These are phyloP conservation scores for Serpula lacrymans DNA, from an alignment of 768 basidiomycete species.

Conservation along the genomic window DNA sequence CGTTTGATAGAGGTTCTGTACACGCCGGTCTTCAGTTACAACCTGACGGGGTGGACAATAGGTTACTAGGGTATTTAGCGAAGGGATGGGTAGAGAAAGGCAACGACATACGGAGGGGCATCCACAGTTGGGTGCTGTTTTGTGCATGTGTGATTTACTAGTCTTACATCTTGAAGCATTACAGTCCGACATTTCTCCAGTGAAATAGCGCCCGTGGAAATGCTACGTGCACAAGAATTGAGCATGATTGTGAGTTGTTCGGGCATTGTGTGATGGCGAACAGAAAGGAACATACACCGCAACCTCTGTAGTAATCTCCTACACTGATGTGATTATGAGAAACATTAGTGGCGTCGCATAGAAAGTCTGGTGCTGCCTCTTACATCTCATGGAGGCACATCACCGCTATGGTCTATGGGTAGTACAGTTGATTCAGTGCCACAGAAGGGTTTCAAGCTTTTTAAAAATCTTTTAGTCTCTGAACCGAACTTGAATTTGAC, in stretches of 20 bases:
- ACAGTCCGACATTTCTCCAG: conserved; percentile 29
- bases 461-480: no score
- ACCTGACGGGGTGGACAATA: conserved; percentile 17
- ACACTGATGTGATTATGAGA: conserved; percentile 18
- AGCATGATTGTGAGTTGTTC: background rate
- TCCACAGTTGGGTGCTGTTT: conserved; percentile 31
- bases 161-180: conserved; percentile 29
- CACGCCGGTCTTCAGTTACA: conserved; percentile 32
- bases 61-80: conserved; percentile 9
- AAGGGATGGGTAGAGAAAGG: background rate
- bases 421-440: no score
- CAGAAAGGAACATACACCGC: conserved; percentile 24
- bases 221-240: conserved; percentile 22
- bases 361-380: conserved; percentile 2
- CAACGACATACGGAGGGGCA: conserved; percentile 21
- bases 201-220: conserved; percentile 36
- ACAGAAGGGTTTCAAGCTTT: no score
- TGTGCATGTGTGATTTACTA: conserved; percentile 32
- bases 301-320: conserved; percentile 35
- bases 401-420: conserved; percentile 1
- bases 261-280: background rate
- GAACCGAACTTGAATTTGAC: no score
- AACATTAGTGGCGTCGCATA: conserved; percentile 4
- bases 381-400: conserved; percentile 39
- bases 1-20: conserved; percentile 34